Evolutionary conservation across 2,329 filamentous ascomycete genomes (phyloP).

Genomic region (Pestalotiopsis sp.): DNA sequence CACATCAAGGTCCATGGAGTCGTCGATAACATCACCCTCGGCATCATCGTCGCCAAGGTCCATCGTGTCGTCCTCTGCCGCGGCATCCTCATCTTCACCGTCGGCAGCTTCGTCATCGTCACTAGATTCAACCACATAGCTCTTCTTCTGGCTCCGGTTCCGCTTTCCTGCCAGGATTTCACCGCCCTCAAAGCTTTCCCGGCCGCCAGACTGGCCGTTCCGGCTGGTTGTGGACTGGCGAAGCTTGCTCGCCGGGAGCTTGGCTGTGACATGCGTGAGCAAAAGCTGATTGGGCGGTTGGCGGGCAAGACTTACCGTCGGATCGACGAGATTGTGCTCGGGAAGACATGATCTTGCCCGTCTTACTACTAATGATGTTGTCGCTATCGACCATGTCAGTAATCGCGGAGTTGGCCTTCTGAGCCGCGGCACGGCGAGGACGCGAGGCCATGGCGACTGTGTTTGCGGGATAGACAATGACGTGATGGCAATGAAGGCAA

Average conservation of each 20-base stretch:
- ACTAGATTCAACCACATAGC: conserved; percentile 60
- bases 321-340: conserved; percentile 48
- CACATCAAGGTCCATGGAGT: conserved; percentile 45
- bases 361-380: conserved; percentile 33
- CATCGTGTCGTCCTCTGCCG: conserved; percentile 37
- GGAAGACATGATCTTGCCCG: conserved; percentile 50
- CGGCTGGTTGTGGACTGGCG: conserved; percentile 51
- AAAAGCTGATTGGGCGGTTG: conserved; percentile 46
- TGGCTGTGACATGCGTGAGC: conserved; percentile 52
- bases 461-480: not conserved
- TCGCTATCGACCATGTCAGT: conserved; percentile 56
- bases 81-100: conserved; percentile 40
- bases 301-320: conserved; percentile 46
- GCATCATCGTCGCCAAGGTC: conserved; percentile 32
- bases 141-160: conserved; percentile 59
- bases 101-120: conserved; percentile 41
- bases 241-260: conserved; percentile 53
- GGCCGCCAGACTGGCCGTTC: conserved; percentile 33
- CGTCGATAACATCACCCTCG: conserved; percentile 35
- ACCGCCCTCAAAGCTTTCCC: conserved; percentile 44
- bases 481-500: not conserved
- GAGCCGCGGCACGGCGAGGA: conserved; percentile 46
- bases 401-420: conserved; percentile 47
- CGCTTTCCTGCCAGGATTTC: conserved; percentile 54
- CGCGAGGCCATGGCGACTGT: conserved; percentile 30